Evolutionary conservation across 306 rosid species (phyloP), one percentile per base, ranked within the genome.

Genomic region (Alnus rubra): DNA sequence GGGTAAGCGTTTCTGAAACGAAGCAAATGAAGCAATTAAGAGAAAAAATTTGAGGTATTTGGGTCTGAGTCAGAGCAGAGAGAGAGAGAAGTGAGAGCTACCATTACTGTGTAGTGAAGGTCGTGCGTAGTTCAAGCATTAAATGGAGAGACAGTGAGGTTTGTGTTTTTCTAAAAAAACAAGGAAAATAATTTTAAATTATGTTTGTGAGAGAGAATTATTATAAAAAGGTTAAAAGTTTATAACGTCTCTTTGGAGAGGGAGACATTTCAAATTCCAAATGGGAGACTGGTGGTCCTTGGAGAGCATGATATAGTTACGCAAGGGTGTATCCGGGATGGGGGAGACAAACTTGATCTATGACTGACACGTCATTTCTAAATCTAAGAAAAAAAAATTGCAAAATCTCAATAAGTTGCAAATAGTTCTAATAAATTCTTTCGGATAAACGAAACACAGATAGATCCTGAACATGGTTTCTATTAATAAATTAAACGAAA

Each of bases 211-310:
- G 13, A 18, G 9, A 31, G 14, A 14, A 19, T 2, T 4, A 76
- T 64, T 82, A 74, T 78, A 60, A 80, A 84, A 83, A 76, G 71
- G 74, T 71, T n/a, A 67, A 82, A 83, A 87, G 74, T 19, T 82
- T 80, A 11, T 72, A 94, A 92, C 98, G 98, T 94, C 98, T 91
- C 93, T 91, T 47, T 81, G 23, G 83, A 50, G 86, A 77, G 93
- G 83, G 90, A 47, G 72, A 3, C 74, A 81, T 84, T 94, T 94
- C 97, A 92, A 94, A 94, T 88, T 94, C 92, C 88, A 79, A 88
- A 87, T 78, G 82, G 71, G 70, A 49, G 77, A 85, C 64, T 64
- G 67, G 84, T 65, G 71, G 73, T 42, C 84, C 74, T 18, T 74
- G 55, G 60, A 80, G 85, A 60, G 77, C 64, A 67, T 59, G 86